A percentile compares a stretch with the other conserved stretches of the same genome.
Evolutionary conservation across 2,329 filamentous ascomycete species (phyloP).

Genomic region (Elsinoe perseae): DNA sequence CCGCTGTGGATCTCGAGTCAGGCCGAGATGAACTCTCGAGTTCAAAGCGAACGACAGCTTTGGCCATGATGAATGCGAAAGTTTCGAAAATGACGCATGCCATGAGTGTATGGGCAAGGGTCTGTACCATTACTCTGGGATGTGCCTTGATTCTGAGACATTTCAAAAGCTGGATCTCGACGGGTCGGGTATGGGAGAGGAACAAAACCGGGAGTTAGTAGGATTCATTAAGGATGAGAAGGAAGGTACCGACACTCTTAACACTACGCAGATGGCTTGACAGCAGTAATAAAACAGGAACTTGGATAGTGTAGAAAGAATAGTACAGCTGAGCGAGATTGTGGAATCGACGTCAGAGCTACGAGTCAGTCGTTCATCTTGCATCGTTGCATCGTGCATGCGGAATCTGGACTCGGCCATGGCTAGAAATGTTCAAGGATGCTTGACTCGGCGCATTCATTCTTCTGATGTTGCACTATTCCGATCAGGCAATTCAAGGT

Average conservation of each 20-base stretch:
- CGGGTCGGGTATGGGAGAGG: not conserved
- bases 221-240: not conserved
- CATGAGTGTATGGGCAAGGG: not conserved
- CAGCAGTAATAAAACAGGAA: not conserved
- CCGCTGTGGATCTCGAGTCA: constrained; percentile 8
- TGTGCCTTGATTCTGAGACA: constrained; percentile 15
- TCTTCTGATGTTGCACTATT: not conserved
- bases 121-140: not conserved
- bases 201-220: not conserved
- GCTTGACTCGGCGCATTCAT: not conserved
- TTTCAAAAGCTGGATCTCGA: not conserved
- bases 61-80: not conserved
- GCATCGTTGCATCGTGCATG: constrained; percentile 1
- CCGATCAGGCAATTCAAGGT: constrained; percentile 2
- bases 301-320: not conserved
- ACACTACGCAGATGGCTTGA: not conserved
- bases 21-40: not conserved
- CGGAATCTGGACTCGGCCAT: not conserved
- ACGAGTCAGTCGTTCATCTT: not conserved
- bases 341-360: not conserved
- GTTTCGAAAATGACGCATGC: constrained; percentile 1
- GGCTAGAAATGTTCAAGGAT: not conserved
- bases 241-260: not conserved
- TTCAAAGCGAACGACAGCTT: constrained; percentile 9
- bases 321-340: not conserved